A percentile compares a stretch with the other conserved stretches of the same genome.
These are phyloP conservation scores for Gossypium rotundifolium DNA, from an alignment of 345 rosid genomes.

Conservation along the genomic window DNA sequence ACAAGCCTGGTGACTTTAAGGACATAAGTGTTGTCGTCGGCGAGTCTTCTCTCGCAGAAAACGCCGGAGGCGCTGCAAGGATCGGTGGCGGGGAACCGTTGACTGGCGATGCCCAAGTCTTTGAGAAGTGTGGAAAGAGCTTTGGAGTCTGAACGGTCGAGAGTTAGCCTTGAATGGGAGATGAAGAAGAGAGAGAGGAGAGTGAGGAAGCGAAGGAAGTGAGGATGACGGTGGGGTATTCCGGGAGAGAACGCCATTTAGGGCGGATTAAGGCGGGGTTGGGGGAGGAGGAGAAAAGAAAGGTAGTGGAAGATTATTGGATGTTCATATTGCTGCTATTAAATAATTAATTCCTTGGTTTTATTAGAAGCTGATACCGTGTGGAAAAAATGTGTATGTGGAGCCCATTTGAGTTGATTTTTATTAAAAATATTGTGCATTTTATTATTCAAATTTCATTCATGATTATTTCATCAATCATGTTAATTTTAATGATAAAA, in stretches of 20 bases:
- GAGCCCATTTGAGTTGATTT: not conserved
- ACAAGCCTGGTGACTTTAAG: conserved; percentile 65
- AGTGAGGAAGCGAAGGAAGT: conserved; percentile 29
- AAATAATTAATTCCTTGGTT: too few relatives aligned
- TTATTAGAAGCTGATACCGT: too few relatives aligned
- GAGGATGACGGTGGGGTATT: conserved; percentile 7
- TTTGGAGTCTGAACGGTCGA: conserved; percentile 49
- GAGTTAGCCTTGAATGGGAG: conserved; percentile 32
- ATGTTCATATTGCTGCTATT: too few relatives aligned
- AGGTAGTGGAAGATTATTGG: not conserved
- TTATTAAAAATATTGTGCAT: too few relatives aligned
- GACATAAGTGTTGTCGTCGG: conserved; percentile 36
- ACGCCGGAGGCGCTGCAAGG: conserved; percentile 60
- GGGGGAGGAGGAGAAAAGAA: not conserved
- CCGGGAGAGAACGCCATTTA: conserved; percentile 21
- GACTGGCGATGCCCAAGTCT: conserved; percentile 48
- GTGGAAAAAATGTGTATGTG: not conserved
- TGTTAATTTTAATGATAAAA: too few relatives aligned
- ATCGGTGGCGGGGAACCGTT: conserved; percentile 28
- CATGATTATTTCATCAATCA: too few relatives aligned
- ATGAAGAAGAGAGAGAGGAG: conserved; percentile 35
- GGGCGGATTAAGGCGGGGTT: not conserved
- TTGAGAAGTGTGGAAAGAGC: conserved; percentile 44
- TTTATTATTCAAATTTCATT: too few relatives aligned
- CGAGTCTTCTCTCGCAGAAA: conserved; percentile 63